Conservation (phyloP, 257 asterid species). For the Linderniella brevidens region DNA sequence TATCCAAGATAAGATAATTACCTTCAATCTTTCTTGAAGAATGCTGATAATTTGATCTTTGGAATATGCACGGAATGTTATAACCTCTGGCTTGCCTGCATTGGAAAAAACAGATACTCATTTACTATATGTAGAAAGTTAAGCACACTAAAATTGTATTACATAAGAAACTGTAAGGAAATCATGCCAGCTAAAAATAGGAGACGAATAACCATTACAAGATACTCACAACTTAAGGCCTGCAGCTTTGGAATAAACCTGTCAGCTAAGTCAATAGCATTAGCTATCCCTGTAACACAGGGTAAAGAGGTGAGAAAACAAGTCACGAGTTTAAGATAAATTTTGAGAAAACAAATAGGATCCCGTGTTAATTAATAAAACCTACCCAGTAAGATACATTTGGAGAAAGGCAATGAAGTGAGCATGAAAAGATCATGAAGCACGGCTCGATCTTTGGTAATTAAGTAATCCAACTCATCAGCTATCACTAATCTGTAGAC, state of each 20-base stretch:
- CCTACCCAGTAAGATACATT: constrained; percentile 78
- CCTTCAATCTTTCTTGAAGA: constrained; percentile 70
- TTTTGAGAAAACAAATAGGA: not conserved
- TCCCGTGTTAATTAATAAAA: not conserved
- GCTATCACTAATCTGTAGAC: constrained; percentile 55
- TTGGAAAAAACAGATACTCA: constrained; percentile 7
- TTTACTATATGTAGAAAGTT: not conserved
- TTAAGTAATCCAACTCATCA: constrained; percentile 94
- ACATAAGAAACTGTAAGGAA: constrained; percentile 1
- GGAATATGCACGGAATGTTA: constrained; percentile 82
- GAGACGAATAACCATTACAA: too few species aligned
- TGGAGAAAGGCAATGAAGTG: constrained; percentile 74
- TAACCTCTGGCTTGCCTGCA: constrained; percentile 81
- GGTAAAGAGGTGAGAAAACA: constrained; percentile 14
- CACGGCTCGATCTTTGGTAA: constrained; percentile 66
- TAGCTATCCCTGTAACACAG: constrained; percentile 66
- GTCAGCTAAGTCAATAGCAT: constrained; percentile 94
- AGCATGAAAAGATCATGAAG: constrained; percentile 95
- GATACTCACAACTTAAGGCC: constrained; percentile 74
- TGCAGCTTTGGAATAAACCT: constrained; percentile 87
- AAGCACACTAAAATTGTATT: not conserved
- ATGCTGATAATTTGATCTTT: constrained; percentile 77
- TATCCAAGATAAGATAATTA: constrained; percentile 4
- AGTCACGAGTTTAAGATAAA: not conserved
- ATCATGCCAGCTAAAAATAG: not conserved